These are phyloP conservation scores for Monotropa hypopitys DNA, from an alignment of 179 eudicot species.

Conservation along the genomic window DNA sequence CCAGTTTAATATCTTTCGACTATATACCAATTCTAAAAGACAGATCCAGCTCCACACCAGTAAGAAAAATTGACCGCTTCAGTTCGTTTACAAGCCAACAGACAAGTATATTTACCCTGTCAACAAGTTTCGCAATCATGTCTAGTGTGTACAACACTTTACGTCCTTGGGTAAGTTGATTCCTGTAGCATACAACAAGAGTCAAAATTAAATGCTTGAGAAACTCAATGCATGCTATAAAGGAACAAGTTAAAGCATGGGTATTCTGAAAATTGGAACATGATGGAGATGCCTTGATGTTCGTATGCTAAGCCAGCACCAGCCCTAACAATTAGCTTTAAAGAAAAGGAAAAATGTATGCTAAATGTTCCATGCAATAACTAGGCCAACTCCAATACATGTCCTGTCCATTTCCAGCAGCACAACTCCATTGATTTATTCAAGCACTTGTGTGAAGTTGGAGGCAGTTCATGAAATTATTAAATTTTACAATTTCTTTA, in stretches of 20 bases:
- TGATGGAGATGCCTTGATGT: neutral
- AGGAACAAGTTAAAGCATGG: neutral
- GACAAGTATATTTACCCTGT: constrained; percentile 40
- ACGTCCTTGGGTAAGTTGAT: constrained; percentile 84
- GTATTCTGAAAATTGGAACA: neutral
- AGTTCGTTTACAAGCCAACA: neutral
- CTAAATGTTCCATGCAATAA: neutral
- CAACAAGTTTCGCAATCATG: constrained; percentile 74
- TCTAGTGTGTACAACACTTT: constrained; percentile 65
- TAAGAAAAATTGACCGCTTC: neutral
- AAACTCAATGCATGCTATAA: neutral
- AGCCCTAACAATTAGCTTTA: neutral
- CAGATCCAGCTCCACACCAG: neutral
- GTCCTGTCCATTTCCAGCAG: neutral
- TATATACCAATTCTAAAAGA: neutral
- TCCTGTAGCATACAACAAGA: constrained; percentile 30
- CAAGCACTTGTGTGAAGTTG: neutral
- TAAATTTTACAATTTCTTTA: neutral
- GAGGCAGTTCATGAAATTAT: neutral
- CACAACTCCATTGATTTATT: neutral
- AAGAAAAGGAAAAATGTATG: neutral
- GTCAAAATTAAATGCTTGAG: neutral
- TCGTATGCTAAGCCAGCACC: neutral
- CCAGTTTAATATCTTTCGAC: neutral
- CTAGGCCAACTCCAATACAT: neutral